Base-by-base conservation (phyloP, 2,329 filamentous ascomycete genomes). In the Mycosphaerella sp. region DNA sequence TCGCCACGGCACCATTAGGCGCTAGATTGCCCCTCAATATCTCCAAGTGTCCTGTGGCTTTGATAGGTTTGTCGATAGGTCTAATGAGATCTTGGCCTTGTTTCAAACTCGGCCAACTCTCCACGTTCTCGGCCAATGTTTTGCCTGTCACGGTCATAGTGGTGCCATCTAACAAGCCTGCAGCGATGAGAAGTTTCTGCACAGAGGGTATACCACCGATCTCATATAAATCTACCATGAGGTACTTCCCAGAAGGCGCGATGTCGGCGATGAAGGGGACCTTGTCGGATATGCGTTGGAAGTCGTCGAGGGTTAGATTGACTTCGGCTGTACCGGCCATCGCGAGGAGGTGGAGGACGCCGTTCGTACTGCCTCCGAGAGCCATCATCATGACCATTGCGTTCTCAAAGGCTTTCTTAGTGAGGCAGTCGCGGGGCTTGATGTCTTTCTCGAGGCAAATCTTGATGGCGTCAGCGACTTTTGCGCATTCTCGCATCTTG, bases 311-410 rank as follows among this genome's bases (percentile, higher is more conserved):
- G 0, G 83, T 86, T 10, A 95, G 75, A 5, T 81, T 74, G 1
- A 95, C 85, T 56, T 84, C 86, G 32, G 89, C 89, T 0, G 87
- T 87, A 64, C 86, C 85, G 36, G 89, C 89, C 85, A 95, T 95
- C 61, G 89, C 89, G 42, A 95, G 80, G 65, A 94, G 84, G 68
- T 95, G 89, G 49, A 95, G 77, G 2, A 95, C 87, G 30, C 86
- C 87, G 68, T 95, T 95, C 49, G 89, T 95, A 44, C 84, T 89
- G 47, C 89, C 89, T 47, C 89, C 89, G n/a, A 95, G 77, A 2
- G 87, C 85, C 87, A 94, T 95, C 67, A 89, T 93, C 69, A 95
- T 81, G 1, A 91, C 86, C 16, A 95, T 76, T 0, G 89, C 89
- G 65, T 95, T 95, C 68, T 95, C 87, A 55, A 95, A 91, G 0